These are phyloP conservation scores for Pholiota molesta DNA, from an alignment of 768 basidiomycete genomes.

Conservation along the genomic window DNA sequence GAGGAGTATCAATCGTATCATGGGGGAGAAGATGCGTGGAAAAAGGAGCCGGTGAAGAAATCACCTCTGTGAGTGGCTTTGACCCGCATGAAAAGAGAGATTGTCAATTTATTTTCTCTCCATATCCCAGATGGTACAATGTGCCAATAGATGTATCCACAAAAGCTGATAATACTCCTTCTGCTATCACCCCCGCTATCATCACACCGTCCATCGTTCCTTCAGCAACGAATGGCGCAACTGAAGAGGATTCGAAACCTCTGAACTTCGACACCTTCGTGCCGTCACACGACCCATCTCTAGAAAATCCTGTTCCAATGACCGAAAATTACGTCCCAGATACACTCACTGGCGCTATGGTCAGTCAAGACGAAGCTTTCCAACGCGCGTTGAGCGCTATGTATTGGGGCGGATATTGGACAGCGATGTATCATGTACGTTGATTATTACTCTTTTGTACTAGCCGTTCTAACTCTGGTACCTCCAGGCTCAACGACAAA, in stretches of 20 bases:
- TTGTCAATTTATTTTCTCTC: background rate
- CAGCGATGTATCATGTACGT: constrained; percentile 79
- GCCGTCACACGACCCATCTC: constrained; percentile 68
- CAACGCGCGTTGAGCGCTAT: constrained; percentile 73
- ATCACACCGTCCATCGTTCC: background rate
- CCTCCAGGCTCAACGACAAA: constrained; percentile 36
- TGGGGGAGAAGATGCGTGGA: constrained; percentile 74
- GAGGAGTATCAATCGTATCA: constrained; percentile 80
- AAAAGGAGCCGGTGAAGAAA: constrained; percentile 66
- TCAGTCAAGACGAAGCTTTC: constrained; percentile 77
- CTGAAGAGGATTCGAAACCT: constrained; percentile 57
- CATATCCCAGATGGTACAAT: constrained; percentile 76
- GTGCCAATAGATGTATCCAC: constrained; percentile 44
- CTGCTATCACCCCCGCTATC: background rate
- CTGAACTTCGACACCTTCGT: constrained; percentile 73
- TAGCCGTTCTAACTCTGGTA: background rate
- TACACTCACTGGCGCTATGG: constrained; percentile 37
- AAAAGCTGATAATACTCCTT: constrained; percentile 21
- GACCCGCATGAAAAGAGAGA: background rate
- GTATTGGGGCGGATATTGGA: constrained; percentile 92
- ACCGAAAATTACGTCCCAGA: constrained; percentile 30
- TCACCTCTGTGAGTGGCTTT: constrained; percentile 64
- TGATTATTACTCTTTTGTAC: background rate
- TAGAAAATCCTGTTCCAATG: constrained; percentile 34
- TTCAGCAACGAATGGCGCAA: constrained; percentile 13